phyloP scores from a whole-genome alignment of 2,329 filamentous ascomycete species.

The Beauveria pseudobassiana region DNA sequence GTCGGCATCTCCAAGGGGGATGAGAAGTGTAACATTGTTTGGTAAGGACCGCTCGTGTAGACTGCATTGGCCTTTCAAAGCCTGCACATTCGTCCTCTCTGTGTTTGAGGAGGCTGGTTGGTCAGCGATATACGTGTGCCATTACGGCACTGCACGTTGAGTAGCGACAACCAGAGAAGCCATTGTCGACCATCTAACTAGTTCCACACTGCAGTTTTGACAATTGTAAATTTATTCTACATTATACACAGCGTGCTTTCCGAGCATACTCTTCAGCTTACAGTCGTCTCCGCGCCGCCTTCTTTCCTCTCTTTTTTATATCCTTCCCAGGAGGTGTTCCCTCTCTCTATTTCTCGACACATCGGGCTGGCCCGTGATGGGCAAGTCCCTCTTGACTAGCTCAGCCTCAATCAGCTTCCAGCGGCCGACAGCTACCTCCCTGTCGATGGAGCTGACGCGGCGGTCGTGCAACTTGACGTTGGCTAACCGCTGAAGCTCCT shows the following conservation, averaged over 20 bases:
- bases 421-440: conserved; percentile 63
- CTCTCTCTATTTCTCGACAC: conserved; percentile 27
- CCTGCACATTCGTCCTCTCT: too few species aligned
- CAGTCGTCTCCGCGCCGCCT: neutral
- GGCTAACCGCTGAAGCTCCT: conserved; percentile 42
- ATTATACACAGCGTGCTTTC: conserved; percentile 6
- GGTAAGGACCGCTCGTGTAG: too few species aligned
- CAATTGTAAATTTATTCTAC: conserved; percentile 5
- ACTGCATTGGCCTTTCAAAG: too few species aligned
- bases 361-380: conserved; percentile 41
- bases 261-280: neutral
- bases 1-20: too few species aligned
- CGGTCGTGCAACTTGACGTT: conserved; percentile 64
- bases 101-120: too few species aligned
- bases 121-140: too few species aligned
- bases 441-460: conserved; percentile 63
- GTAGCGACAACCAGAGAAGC: neutral
- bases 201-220: neutral
- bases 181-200: too few species aligned
- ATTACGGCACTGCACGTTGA: too few species aligned
- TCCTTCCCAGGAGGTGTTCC: neutral
- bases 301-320: neutral
- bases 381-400: conserved; percentile 54
- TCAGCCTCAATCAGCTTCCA: conserved; percentile 75
- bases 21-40: too few species aligned